Evolutionary conservation across 352 stramenopile species (phyloP), one percentile per base, ranked within the genome.

Genomic region (Albugo candida): DNA sequence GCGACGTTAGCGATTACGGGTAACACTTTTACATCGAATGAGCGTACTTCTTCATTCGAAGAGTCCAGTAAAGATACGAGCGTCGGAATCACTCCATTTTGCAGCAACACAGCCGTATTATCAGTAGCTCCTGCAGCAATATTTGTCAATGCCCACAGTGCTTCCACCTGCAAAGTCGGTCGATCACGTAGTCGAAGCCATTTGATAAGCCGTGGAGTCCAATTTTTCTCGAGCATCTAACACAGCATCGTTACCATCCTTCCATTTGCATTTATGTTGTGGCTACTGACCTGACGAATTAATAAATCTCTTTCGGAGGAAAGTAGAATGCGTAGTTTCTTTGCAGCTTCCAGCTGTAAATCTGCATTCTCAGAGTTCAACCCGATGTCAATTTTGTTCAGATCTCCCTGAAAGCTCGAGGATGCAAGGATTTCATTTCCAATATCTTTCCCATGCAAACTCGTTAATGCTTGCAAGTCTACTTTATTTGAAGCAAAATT

Each of bases 111-210:
- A 17, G 85, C 83, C 41, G 84, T 92, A 60, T 96, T 91, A 53
- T 95, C 84, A 36, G 81, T 92, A 4, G 79, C 79, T 31, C 83
- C 83, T 0, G 81, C 83, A 5, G 92, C 87, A 59, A 97, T 96
- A 63, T 96, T 97, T 6, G 91, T 97, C 13, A 97, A 66, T 21
- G 87, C 83, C 80, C 93, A 94, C 13, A 97, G 62, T 47, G 91
- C 84, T 63, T 97, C 92, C 18, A 95, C 79, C 64, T 95, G 82
- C 16, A 94, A 55, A 45, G 74, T 84, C 43, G 74, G 75, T 43
- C 70, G 70, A 53, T 91, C 78, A 8, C 74, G 61, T 35, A 87
- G 58, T 36, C 72, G 62, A 50, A 91, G 59, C 75, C 75, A 91
- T 54, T 85, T 84, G 57, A 91, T 86, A 21, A 91, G 51, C 42